phyloP scores from a whole-genome alignment of 768 basidiomycete genomes.

The Galerina marginata region DNA sequence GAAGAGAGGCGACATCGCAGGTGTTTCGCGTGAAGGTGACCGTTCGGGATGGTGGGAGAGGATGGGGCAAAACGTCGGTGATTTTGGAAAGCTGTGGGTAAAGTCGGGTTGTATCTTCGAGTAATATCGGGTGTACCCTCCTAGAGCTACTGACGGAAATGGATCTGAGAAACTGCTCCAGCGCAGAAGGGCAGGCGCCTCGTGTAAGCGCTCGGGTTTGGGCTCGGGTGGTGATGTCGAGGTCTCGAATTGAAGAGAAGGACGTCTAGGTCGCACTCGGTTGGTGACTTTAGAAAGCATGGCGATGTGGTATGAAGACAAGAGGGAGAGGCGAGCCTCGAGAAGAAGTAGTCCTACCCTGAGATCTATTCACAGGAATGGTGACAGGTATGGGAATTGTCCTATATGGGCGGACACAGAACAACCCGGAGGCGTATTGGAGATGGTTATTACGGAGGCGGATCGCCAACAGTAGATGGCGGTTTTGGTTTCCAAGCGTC shows the following conservation, averaged over 20 bases:
- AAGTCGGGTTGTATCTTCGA: slow-evolving; percentile 17
- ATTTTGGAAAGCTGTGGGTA: slow-evolving; percentile 17
- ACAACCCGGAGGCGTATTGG: neutral
- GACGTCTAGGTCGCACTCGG: slow-evolving; percentile 18
- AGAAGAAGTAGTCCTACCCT: slow-evolving; percentile 3
- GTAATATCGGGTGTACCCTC: slow-evolving; percentile 50
- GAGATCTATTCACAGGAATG: slow-evolving; percentile 10
- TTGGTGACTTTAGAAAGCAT: slow-evolving; percentile 39
- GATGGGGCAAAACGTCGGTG: slow-evolving; percentile 23
- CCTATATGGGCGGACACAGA: neutral
- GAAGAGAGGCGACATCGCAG: slow-evolving; percentile 25
- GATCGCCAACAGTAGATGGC: slow-evolving; percentile 9
- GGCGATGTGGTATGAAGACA: slow-evolving; percentile 13
- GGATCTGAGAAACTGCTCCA: slow-evolving; percentile 42
- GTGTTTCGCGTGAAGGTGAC: slow-evolving; percentile 24
- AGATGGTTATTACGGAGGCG: slow-evolving; percentile 4
- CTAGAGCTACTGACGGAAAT: slow-evolving; percentile 44
- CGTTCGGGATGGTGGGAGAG: slow-evolving; percentile 23
- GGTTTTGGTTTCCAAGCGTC: slow-evolving; percentile 20
- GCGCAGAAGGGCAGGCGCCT: slow-evolving; percentile 41
- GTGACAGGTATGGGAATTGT: slow-evolving; percentile 28
- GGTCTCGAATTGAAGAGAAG: slow-evolving; percentile 12
- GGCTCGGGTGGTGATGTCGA: slow-evolving; percentile 4
- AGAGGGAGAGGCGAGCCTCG: slow-evolving; percentile 14
- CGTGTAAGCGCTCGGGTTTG: slow-evolving; percentile 17